Conservation (phyloP, 257 asterid genomes). For the Solanum tarijense region DNA sequence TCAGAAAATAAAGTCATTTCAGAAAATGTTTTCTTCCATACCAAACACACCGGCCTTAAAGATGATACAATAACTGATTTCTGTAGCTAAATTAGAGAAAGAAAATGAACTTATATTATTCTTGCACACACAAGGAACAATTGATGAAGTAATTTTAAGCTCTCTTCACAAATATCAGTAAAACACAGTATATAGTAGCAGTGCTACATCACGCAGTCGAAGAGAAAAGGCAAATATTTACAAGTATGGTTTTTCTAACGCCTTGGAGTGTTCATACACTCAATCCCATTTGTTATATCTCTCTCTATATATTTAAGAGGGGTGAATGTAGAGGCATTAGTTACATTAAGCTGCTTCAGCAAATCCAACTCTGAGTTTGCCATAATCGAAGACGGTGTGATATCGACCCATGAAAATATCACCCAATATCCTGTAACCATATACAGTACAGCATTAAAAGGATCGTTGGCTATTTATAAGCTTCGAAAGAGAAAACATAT, state of each 20-base stretch:
- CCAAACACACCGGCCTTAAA: background rate
- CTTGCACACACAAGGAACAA: background rate
- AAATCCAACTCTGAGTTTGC: slow-evolving; percentile 55
- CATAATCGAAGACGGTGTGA: slow-evolving; percentile 68
- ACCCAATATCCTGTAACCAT: slow-evolving; percentile 57
- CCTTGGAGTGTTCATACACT: background rate
- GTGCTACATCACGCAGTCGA: background rate
- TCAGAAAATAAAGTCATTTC: background rate
- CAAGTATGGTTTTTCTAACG: background rate
- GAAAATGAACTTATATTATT: background rate
- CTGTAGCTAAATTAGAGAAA: background rate
- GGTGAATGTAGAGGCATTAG: background rate
- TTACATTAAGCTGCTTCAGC: slow-evolving; percentile 60
- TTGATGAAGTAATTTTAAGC: background rate
- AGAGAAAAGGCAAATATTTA: background rate
- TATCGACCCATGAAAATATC: slow-evolving; percentile 79
- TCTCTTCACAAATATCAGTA: background rate
- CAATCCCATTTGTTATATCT: background rate
- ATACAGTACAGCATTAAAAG: background rate
- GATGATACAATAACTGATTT: background rate
- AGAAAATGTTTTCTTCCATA: background rate
- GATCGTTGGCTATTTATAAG: background rate
- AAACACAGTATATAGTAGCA: background rate
- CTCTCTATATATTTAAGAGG: too few species aligned
- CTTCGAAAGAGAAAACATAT: background rate